Evolutionary conservation across 176 grass and related monocot genomes (phyloP), one percentile per base, ranked within the genome.

Genomic region (Oryza nivara): DNA sequence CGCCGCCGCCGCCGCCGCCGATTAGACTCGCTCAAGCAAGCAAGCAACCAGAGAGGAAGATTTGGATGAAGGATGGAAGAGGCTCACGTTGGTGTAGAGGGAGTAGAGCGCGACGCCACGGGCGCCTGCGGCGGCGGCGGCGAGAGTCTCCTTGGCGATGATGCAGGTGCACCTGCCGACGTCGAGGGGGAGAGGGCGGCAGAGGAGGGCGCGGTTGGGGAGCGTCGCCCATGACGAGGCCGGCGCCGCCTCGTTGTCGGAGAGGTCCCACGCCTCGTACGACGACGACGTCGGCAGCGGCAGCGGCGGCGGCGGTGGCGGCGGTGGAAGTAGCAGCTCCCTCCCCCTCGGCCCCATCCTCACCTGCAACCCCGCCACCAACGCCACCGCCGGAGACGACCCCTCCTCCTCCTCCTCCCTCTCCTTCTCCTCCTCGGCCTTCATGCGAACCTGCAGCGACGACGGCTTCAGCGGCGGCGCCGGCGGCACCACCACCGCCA

Each of bases 181-280:
- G 81, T 98, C 96, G 58, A 93, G 52, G 51, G 89, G 93, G 80
- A 98, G 91, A 17, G 96, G 92, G 70, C 91, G 68, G 77, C 81
- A 98, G 74, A 98, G 74, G 83, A 98, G 89, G 44, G 91, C 92
- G 89, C 96, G 93, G 74, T 98, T 98, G 64, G 93, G 89, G 51
- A 98, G 96, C 19, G 91, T 95, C 51, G 96, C 87, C 93, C 96
- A 95, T 2, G 96, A 98, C 12, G 96, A 92, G 13, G 93, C 96
- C 20, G 93, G 93, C 26, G 93, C 93, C 15, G 96, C 90, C 73
- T 95, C 93, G 40, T 86, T 92, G 82, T 95, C 91, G 23, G 93
- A 95, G 84, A 98, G 94, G 74, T 98, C 93, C 96, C 96, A 98
- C 40, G 90, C 88, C 77, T 95, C 96, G 36, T 88, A 98, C 11